Percentiles rank a stretch among this genome's conserved stretches.
These are phyloP conservation scores for Rachicladosporium sp. DNA, from an alignment of 2,329 filamentous ascomycete genomes.

Conservation along the genomic window DNA sequence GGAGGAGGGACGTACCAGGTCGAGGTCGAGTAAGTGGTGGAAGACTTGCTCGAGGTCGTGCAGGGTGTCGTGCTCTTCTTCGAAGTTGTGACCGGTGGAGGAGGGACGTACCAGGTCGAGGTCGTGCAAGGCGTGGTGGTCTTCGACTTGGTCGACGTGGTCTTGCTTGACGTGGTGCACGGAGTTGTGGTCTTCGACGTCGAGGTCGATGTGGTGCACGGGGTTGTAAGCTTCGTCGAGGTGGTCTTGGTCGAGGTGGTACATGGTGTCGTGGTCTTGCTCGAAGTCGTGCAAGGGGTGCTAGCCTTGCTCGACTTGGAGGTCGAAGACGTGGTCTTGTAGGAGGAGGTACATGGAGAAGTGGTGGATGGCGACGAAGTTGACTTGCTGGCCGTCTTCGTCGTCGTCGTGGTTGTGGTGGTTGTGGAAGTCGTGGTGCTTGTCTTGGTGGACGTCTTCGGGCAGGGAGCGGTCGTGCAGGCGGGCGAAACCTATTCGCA, in stretches of 20 bases:
- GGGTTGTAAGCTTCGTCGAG: not conserved
- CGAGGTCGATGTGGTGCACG: not conserved
- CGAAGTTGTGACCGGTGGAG: too few species aligned
- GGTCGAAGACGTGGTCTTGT: not conserved
- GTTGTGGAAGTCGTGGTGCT: conserved; percentile 3
- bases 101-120: not conserved
- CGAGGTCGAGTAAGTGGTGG: too few species aligned
- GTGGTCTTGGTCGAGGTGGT: too few species aligned
- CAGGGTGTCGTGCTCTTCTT: too few species aligned
- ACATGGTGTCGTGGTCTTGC: not conserved
- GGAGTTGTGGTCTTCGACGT: not conserved
- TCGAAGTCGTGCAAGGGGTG: too few species aligned
- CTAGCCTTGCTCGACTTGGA: not conserved
- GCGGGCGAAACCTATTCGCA: not conserved
- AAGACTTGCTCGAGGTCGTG: too few species aligned
- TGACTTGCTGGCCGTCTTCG: not conserved
- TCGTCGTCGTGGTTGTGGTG: conserved; percentile 1
- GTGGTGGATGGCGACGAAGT: not conserved
- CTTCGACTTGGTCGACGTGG: too few species aligned
- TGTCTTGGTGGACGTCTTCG: not conserved
- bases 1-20: too few species aligned
- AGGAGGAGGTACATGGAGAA: not conserved
- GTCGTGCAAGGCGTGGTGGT: not conserved
- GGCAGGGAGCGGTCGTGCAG: conserved; percentile 1
- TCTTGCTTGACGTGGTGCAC: not conserved